Base-by-base conservation (phyloP, 2,329 filamentous ascomycete species). In the Magnaporthiopsis incrustans region DNA sequence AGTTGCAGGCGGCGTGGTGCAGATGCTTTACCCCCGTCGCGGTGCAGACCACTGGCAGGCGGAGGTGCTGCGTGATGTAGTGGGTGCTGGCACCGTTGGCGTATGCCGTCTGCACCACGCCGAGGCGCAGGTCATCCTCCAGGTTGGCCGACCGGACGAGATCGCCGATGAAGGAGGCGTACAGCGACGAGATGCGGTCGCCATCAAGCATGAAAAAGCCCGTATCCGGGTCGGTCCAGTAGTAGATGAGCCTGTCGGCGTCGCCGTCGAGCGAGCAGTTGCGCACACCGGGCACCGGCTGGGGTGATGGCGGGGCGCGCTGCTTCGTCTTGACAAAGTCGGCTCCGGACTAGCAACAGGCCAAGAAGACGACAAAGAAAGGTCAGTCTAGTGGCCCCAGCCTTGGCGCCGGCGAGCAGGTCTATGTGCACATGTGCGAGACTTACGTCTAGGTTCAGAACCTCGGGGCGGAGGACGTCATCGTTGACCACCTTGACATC, bases 251-350 rank as follows among this genome's bases (percentile, higher is more conserved):
- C 65, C 95, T 90, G 75, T 99, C 95, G 22, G 95, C 95, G 73
- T 99, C 95, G 63, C 95, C 95, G 70, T 99, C 95, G 65, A 97
- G 84, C 11, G 94, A 97, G 76, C 91, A 94, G 82, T 88, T 94
- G 65, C 95, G 89, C 67, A 89, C 89, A 64, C 89, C 87, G 1
- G 86, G 82, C 38, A 86, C 83, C 58, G 90, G 90, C 74, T 93
- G 92, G 63, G 92, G 94, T 35, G 81, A 89, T 57, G 90, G 90
- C 62, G 95, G 95, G 66, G 92, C 90, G 68, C 92, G 87, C 80
- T 99, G 95, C 78, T 92, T 92, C 25, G 95, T 98, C 81, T 99
- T 99, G 77, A 99, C 95, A 71, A 87, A 98, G 77, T 99, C 95
- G 73, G 95, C 95, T 76, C 95, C 95, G 73, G 91, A 96, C 87